phyloP scores from a whole-genome alignment of 495 filamentous ascomycete species.

The Monascus purpureus region DNA sequence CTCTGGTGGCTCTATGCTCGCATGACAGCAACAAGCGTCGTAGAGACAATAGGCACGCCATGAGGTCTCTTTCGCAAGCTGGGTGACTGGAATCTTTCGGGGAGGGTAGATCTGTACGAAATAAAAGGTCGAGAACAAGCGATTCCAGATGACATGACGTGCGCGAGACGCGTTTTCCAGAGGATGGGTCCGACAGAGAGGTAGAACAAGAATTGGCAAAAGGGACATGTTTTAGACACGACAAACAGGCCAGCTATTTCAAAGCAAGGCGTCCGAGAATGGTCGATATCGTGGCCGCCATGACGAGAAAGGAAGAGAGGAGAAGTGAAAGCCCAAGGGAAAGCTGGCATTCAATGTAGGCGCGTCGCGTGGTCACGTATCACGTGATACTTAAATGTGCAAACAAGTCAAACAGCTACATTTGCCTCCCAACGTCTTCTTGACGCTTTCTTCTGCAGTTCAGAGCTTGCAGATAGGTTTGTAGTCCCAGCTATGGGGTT shows the following conservation, averaged over 20 bases:
- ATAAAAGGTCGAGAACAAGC: constrained; percentile 13
- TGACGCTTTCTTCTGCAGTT: neutral
- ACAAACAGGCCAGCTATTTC: constrained; percentile 1
- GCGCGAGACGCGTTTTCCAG: constrained; percentile 8
- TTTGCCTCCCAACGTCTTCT: neutral
- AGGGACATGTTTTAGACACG: constrained; percentile 1
- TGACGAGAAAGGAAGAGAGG: constrained; percentile 9
- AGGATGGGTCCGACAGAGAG: constrained; percentile 11
- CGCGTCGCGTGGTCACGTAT: constrained; percentile 14
- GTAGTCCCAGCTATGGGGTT: neutral
- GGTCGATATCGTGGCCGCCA: constrained; percentile 10
- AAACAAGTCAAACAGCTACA: neutral
- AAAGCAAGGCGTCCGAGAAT: constrained; percentile 10
- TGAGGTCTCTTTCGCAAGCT: constrained; percentile 7
- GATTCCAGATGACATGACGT: constrained; percentile 6
- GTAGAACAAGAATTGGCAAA: constrained; percentile 4
- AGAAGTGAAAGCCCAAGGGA: constrained; percentile 2
- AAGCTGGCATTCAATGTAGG: too few species aligned
- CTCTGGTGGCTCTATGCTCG: constrained; percentile 3
- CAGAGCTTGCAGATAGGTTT: neutral
- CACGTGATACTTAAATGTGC: neutral
- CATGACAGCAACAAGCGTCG: constrained; percentile 6
- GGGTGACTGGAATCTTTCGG: constrained; percentile 13
- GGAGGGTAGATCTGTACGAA: constrained; percentile 21
- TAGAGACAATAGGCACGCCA: constrained; percentile 2